Percentiles rank a stretch among this genome's conserved stretches.
Conservation (phyloP, 164 flowering plant species). For the Platanus orientalis region DNA sequence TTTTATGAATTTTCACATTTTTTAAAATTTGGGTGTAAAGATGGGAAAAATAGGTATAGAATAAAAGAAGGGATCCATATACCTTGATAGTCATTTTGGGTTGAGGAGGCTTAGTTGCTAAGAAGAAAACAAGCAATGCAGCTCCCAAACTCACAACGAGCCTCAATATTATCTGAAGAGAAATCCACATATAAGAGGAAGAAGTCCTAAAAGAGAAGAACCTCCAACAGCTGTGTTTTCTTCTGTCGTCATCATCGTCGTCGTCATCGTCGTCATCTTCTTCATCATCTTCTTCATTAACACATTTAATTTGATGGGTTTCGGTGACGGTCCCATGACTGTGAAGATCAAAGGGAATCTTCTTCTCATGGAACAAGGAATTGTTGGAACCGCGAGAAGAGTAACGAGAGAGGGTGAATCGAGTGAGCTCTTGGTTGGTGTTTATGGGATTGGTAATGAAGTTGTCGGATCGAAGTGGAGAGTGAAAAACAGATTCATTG, state of each 20-base stretch:
- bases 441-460: slow-evolving; percentile 5
- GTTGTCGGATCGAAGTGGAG: slow-evolving; percentile 23
- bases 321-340: slow-evolving; percentile 16
- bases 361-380: slow-evolving; percentile 39
- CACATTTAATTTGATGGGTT: slow-evolving; percentile 17
- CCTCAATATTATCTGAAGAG: slow-evolving; percentile 66
- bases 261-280: slow-evolving; percentile 10
- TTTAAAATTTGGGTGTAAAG: no score
- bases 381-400: slow-evolving; percentile 65
- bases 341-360: slow-evolving; percentile 22
- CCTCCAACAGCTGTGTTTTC: slow-evolving; percentile 31
- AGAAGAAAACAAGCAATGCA: slow-evolving; percentile 73
- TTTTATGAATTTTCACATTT: no score
- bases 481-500: slow-evolving; percentile 16
- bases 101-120: slow-evolving; percentile 65
- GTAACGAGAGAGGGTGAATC: slow-evolving; percentile 45
- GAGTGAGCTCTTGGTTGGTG: slow-evolving; percentile 17
- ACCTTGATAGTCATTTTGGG: slow-evolving; percentile 68
- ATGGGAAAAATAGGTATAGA: not conserved
- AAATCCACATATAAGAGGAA: slow-evolving; percentile 46
- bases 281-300: slow-evolving; percentile 13
- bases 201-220: slow-evolving; percentile 40
- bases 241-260: slow-evolving; percentile 8
- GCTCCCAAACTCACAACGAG: slow-evolving; percentile 46
- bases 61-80: not conserved